Evolutionary conservation across 768 basidiomycete species (phyloP).

Genomic region (Termitomyces sp.): DNA sequence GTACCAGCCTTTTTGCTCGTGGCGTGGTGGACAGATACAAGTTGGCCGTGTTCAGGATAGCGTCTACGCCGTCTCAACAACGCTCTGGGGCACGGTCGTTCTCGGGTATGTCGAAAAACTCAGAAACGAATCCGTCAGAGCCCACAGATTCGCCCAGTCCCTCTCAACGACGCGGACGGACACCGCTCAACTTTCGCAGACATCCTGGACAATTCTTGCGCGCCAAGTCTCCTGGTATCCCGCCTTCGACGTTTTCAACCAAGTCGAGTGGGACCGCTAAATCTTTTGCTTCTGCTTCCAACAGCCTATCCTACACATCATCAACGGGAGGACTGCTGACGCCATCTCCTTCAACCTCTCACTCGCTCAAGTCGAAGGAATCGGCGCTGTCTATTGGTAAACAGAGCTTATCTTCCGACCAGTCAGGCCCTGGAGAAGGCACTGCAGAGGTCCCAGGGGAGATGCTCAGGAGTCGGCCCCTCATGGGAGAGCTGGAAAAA

Average conservation of each 20-base stretch:
- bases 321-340: constrained; percentile 46
- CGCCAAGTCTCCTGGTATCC: constrained; percentile 53
- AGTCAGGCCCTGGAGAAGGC: constrained; percentile 50
- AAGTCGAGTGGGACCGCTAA: constrained; percentile 33
- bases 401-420: constrained; percentile 66
- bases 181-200: constrained; percentile 64
- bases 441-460: constrained; percentile 13
- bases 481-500: constrained; percentile 45
- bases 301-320: constrained; percentile 39
- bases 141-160: constrained; percentile 40
- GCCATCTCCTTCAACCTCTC: constrained; percentile 60
- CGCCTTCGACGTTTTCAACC: constrained; percentile 34
- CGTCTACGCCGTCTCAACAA: constrained; percentile 52
- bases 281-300: constrained; percentile 38
- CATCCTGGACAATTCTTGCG: constrained; percentile 67
- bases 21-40: constrained; percentile 87
- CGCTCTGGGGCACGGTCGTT: constrained; percentile 39
- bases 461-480: constrained; percentile 17
- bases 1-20: constrained; percentile 80
- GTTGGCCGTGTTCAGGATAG: constrained; percentile 80
- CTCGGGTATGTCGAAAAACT: constrained; percentile 55
- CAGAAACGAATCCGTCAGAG: constrained; percentile 35
- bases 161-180: constrained; percentile 61
- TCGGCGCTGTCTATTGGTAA: constrained; percentile 70
- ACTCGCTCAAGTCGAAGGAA: constrained; percentile 77